Conservation (phyloP, 75 land plant species). For the Sequoiadendron giganteum region DNA sequence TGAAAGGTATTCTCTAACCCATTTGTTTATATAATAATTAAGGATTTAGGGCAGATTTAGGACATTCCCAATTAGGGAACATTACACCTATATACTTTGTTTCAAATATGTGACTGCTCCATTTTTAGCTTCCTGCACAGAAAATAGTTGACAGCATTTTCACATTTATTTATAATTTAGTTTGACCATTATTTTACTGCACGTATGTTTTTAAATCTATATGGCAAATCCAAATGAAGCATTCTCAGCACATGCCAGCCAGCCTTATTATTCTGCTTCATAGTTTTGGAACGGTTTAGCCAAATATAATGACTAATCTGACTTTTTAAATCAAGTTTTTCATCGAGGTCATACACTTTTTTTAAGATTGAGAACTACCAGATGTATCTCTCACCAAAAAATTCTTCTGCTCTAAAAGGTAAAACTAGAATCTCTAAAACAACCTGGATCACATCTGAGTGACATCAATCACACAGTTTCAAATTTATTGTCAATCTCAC, state of each 20-base stretch:
- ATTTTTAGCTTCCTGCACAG: no score
- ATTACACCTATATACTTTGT: no score
- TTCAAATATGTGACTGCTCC: no score
- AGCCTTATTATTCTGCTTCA: background rate
- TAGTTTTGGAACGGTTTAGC: background rate
- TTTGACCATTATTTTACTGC: background rate
- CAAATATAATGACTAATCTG: background rate
- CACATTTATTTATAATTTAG: background rate
- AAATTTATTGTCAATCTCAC: background rate
- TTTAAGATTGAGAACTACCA: background rate
- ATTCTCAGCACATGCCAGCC: background rate
- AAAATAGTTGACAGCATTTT: background rate
- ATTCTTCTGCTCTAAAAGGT: background rate
- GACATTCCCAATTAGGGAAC: no score
- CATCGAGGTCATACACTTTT: background rate
- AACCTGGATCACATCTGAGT: background rate
- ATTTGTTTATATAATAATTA: no score
- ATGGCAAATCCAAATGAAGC: background rate
- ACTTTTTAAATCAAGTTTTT: background rate
- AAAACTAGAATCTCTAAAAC: background rate
- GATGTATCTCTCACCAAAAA: background rate
- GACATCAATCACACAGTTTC: background rate
- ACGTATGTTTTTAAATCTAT: background rate
- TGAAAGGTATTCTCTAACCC: no score
- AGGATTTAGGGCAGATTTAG: no score